Conservation (phyloP, 345 rosid genomes). For the Eucalyptus decipiens region DNA sequence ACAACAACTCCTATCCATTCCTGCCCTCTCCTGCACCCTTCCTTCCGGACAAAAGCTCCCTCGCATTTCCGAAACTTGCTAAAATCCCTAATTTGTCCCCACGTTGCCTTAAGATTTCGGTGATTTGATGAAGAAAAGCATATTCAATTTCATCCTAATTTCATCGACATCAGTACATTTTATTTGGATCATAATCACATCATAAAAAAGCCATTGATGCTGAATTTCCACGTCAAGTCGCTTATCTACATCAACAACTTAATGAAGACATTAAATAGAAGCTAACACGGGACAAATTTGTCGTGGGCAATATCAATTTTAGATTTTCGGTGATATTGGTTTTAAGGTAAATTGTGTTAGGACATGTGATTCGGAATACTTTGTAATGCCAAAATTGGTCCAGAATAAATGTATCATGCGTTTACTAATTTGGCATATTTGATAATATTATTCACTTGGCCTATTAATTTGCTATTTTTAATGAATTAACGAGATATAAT, state of each 20-base stretch:
- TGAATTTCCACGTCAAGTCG: fast-evolving
- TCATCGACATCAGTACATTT: background rate
- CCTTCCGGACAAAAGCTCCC: background rate
- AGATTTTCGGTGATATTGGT: fast-evolving
- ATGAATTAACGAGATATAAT: too few relatives aligned
- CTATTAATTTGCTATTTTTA: too few relatives aligned
- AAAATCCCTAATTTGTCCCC: background rate
- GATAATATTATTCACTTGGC: too few relatives aligned
- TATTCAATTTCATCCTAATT: background rate
- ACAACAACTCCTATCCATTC: background rate
- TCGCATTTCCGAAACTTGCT: background rate
- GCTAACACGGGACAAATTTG: background rate
- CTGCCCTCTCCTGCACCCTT: background rate
- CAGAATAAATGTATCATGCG: background rate
- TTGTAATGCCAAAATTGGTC: fast-evolving
- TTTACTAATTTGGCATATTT: too few relatives aligned
- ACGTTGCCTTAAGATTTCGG: background rate
- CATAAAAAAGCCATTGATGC: fast-evolving
- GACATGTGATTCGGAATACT: fast-evolving
- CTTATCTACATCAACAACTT: background rate
- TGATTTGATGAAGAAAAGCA: background rate
- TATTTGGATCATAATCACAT: background rate
- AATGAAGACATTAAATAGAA: background rate
- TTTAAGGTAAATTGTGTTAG: fast-evolving
- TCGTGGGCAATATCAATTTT: fast-evolving